These are phyloP conservation scores for Ensete ventricosum DNA, from an alignment of 176 grass and related monocot genomes.

Conservation along the genomic window DNA sequence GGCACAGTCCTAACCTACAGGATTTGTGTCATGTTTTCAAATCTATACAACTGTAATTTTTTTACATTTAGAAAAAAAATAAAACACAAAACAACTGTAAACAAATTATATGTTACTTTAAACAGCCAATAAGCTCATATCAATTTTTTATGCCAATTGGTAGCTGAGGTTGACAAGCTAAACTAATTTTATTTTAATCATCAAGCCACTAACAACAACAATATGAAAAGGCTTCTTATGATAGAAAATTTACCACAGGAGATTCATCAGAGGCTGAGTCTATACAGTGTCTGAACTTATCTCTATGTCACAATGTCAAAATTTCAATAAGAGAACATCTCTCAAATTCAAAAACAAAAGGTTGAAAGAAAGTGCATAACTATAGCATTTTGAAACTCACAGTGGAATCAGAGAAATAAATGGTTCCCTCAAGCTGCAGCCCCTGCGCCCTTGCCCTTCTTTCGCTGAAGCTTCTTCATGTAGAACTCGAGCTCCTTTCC, in stretches of 20 bases:
- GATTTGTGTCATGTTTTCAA: too few species aligned
- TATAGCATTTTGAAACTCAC: neutral
- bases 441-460: conserved; percentile 16
- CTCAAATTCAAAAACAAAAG: neutral
- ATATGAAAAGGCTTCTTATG: too few species aligned
- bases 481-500: conserved; percentile 24
- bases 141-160: too few species aligned
- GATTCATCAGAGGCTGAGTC: neutral
- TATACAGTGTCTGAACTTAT: neutral
- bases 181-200: too few species aligned
- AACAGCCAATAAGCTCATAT: too few species aligned
- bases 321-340: neutral
- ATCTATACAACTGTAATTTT: too few species aligned
- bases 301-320: neutral
- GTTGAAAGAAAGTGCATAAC: neutral
- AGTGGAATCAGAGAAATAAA: neutral
- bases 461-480: conserved; percentile 3
- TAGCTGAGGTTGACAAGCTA: too few species aligned
- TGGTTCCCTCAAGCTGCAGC: neutral
- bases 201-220: too few species aligned
- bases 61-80: too few species aligned
- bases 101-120: too few species aligned
- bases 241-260: neutral
- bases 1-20: too few species aligned
- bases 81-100: too few species aligned